Percentiles rank a stretch among this genome's conserved stretches.
Conservation (phyloP, 2,329 filamentous ascomycete species). For the Cercospora zeae-maydis region DNA sequence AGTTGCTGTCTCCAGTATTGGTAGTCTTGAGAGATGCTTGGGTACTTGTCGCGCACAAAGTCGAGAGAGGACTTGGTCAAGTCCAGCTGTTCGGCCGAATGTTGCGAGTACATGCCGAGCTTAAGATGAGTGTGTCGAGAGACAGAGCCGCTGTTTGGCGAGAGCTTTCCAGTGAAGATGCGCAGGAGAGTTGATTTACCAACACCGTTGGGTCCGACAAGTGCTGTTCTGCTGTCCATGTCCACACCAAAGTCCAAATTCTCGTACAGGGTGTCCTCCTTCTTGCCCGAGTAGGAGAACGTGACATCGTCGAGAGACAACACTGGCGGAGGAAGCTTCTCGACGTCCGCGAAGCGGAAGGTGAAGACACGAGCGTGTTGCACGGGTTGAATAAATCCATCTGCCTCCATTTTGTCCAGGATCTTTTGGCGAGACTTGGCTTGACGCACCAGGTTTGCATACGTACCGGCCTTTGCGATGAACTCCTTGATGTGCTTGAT, state of each 20-base stretch:
- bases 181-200: constrained; percentile 95
- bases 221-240: constrained; percentile 96
- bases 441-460: constrained; percentile 97
- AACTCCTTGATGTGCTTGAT: constrained; percentile 99
- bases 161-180: constrained; percentile 94
- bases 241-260: constrained; percentile 97
- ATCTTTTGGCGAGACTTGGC: constrained; percentile 99
- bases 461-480: constrained; percentile 98
- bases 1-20: constrained; percentile 99
- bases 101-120: constrained; percentile 96
- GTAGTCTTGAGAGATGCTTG: constrained; percentile 86
- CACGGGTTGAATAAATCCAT: constrained; percentile 95
- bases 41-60: constrained; percentile 95
- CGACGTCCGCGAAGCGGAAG: constrained; percentile 97
- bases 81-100: constrained; percentile 97
- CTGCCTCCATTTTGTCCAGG: constrained; percentile 99
- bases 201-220: constrained; percentile 98
- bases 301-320: constrained; percentile 95
- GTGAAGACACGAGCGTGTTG: constrained; percentile 82
- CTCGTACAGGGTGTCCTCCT: constrained; percentile 90
- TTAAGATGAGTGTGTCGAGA: constrained; percentile 96
- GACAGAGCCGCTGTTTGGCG: constrained; percentile 75
- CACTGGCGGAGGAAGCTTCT: constrained; percentile 97
- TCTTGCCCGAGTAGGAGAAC: constrained; percentile 91
- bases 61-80: constrained; percentile 96